Conservation (phyloP, 2,329 filamentous ascomycete species). For the Fusarium praegraminearum region DNA sequence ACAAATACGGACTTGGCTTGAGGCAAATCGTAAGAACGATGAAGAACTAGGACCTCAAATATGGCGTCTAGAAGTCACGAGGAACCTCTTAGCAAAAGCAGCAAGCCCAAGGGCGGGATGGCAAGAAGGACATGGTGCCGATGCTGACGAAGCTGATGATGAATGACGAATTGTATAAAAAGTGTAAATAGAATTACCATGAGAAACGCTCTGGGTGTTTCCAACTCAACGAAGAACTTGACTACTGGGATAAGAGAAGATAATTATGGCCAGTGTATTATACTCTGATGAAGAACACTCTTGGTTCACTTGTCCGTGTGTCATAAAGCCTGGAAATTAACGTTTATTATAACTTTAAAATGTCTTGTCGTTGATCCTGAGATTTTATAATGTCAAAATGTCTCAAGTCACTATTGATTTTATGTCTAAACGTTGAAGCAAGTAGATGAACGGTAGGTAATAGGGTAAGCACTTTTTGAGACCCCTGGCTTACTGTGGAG, state of each 20-base stretch:
- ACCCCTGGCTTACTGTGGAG: not conserved
- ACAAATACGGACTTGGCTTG: slow-evolving; percentile 53
- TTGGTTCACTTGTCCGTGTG: not conserved
- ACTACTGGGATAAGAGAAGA: not conserved
- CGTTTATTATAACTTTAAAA: not conserved
- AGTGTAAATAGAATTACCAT: too few relatives aligned
- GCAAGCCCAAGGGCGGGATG: slow-evolving; percentile 44
- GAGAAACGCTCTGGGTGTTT: not conserved
- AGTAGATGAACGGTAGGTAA: not conserved
- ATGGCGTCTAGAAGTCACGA: slow-evolving; percentile 53
- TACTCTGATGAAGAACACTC: not conserved
- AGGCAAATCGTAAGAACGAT: slow-evolving; percentile 46
- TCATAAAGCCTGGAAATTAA: not conserved
- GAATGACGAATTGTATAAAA: not conserved
- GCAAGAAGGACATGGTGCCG: slow-evolving; percentile 17
- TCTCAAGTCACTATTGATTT: too few relatives aligned
- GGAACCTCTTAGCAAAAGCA: slow-evolving; percentile 53
- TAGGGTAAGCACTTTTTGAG: not conserved
- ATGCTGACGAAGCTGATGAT: slow-evolving; percentile 11
- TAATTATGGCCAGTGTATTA: not conserved
- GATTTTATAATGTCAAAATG: not conserved
- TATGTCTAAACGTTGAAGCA: too few relatives aligned
- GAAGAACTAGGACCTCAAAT: slow-evolving; percentile 51
- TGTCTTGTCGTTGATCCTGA: not conserved
- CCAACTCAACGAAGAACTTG: not conserved